Conservation (phyloP, 2,329 filamentous ascomycete genomes). For the Hymenoscyphus infarciens region DNA sequence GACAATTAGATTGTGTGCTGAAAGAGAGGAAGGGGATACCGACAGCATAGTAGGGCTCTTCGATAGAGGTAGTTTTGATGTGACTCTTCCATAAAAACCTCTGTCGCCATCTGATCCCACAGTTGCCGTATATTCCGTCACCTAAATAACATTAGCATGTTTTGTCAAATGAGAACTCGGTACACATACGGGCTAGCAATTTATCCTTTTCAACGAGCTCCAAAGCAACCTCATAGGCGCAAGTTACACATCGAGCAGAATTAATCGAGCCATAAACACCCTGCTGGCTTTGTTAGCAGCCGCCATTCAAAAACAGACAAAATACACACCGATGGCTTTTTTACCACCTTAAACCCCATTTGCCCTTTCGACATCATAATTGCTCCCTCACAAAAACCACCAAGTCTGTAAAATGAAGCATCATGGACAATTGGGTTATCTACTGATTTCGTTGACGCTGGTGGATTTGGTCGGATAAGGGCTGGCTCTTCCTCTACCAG, state of each 20-base stretch:
- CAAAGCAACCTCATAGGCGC: constrained; percentile 33
- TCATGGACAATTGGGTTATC: constrained; percentile 31
- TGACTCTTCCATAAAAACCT: constrained; percentile 34
- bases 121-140: constrained; percentile 32
- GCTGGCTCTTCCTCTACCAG: constrained; percentile 8
- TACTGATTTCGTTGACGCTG: constrained; percentile 27
- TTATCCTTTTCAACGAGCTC: constrained; percentile 33
- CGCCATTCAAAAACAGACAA: not conserved
- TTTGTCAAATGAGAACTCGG: not conserved
- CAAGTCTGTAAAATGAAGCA: constrained; percentile 33
- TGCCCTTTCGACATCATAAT: constrained; percentile 30
- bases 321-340: constrained; percentile 30
- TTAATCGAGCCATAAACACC: constrained; percentile 31
- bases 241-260: constrained; percentile 32
- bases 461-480: constrained; percentile 16
- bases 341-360: constrained; percentile 31
- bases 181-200: constrained; percentile 25
- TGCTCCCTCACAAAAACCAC: constrained; percentile 34
- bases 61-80: constrained; percentile 28
- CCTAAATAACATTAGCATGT: constrained; percentile 18
- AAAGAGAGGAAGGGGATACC: constrained; percentile 3
- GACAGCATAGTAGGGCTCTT: constrained; percentile 34
- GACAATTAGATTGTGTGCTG: not conserved
- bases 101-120: constrained; percentile 32
- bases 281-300: constrained; percentile 23